Evolutionary conservation across 2,329 filamentous ascomycete species (phyloP).

Genomic region (Teratosphaeria zuluensis): DNA sequence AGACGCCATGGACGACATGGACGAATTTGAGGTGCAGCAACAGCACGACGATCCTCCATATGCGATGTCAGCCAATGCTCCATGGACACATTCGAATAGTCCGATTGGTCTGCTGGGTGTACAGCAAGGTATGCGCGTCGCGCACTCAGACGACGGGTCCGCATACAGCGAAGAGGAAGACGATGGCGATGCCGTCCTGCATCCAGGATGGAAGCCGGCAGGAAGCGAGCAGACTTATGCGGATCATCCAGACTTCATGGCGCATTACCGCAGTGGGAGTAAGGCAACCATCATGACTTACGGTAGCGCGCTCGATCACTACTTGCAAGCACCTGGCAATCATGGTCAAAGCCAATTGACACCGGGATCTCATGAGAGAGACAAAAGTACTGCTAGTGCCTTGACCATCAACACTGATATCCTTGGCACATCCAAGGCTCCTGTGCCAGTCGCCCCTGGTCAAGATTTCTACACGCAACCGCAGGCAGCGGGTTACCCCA

Average conservation of each 20-base stretch:
- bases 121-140: not conserved
- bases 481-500: constrained; percentile 9
- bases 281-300: not conserved
- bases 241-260: constrained; percentile 21
- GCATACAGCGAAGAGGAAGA: constrained; percentile 28
- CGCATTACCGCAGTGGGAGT: constrained; percentile 7
- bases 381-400: not conserved
- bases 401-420: not conserved
- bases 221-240: constrained; percentile 16
- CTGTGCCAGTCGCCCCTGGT: constrained; percentile 1
- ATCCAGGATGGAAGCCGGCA: constrained; percentile 9
- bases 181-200: constrained; percentile 31
- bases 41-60: constrained; percentile 2
- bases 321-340: not conserved
- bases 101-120: not conserved
- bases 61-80: not conserved
- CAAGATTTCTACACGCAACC: constrained; percentile 14
- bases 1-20: constrained; percentile 35
- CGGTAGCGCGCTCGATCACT: not conserved
- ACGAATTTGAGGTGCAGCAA: constrained; percentile 33
- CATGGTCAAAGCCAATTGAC: not conserved
- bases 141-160: constrained; percentile 40
- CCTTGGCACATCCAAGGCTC: not conserved
- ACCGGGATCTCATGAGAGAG: not conserved
- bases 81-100: not conserved